Conservation (phyloP, 768 basidiomycete genomes). For the Leccinum longicurvipes region DNA sequence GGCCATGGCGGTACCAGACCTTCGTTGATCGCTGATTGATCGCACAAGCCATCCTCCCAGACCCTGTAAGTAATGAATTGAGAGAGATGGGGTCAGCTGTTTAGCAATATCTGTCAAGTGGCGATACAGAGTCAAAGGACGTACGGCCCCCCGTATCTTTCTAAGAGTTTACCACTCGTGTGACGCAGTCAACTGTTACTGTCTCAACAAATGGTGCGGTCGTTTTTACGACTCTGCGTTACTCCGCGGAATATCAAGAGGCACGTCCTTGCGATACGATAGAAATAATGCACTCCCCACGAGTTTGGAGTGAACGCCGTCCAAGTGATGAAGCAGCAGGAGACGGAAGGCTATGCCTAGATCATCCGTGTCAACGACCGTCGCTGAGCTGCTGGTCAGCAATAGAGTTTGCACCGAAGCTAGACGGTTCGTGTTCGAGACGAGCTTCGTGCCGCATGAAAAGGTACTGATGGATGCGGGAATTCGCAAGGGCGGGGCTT, state of each 20-base stretch:
- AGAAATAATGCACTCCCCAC: not conserved
- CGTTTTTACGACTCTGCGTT: not conserved
- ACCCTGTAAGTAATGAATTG: not conserved
- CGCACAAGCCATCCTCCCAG: not conserved
- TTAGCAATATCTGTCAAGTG: not conserved
- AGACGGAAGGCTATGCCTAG: slow-evolving; percentile 5
- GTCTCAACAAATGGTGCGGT: not conserved
- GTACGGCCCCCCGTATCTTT: slow-evolving; percentile 7
- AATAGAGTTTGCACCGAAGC: slow-evolving; percentile 13
- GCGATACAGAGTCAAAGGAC: not conserved
- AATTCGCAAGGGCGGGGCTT: not conserved
- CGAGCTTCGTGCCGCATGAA: not conserved
- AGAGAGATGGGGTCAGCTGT: not conserved
- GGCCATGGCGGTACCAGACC: slow-evolving; percentile 5
- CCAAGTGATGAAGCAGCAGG: not conserved
- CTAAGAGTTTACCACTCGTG: slow-evolving; percentile 4
- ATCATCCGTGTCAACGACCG: not conserved
- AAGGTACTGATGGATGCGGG: not conserved
- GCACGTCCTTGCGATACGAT: not conserved
- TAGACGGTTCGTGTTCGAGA: not conserved
- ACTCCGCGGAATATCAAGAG: not conserved
- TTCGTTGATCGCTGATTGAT: slow-evolving; percentile 15
- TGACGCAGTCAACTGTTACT: not conserved
- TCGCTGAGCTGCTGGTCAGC: slow-evolving; percentile 10
- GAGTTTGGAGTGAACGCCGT: not conserved